These are phyloP conservation scores for Trichosporon ovoides DNA, from an alignment of 1,284 basidiomycete genomes.

Conservation along the genomic window DNA sequence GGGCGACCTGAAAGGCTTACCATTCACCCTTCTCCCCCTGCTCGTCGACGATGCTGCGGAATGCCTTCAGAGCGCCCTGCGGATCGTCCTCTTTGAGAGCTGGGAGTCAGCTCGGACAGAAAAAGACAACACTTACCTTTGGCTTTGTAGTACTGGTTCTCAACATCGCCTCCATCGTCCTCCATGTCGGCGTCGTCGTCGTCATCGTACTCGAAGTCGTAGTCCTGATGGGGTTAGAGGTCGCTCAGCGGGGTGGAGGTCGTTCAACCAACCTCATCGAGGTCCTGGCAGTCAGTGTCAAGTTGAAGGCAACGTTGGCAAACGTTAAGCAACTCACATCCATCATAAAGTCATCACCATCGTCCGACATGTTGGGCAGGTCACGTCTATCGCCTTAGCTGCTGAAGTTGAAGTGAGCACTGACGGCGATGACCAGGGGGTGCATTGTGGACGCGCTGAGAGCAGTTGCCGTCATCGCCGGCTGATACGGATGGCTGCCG, in stretches of 20 bases:
- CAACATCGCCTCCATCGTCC: conserved; percentile 80
- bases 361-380: conserved; percentile 45
- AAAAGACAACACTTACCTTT: conserved; percentile 61
- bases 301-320: no score
- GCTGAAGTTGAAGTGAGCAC: neutral
- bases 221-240: conserved; percentile 60
- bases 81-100: conserved; percentile 89
- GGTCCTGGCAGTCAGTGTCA: conserved; percentile 43
- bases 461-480: no score
- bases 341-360: conserved; percentile 49
- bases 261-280: conserved; percentile 43
- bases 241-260: neutral
- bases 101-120: conserved; percentile 40
- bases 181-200: conserved; percentile 67
- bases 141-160: conserved; percentile 98
- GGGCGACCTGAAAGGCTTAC: conserved; percentile 50
- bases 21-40: conserved; percentile 91
- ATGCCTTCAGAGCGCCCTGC: conserved; percentile 80
- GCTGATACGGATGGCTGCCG: neutral
- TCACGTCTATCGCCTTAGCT: neutral
- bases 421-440: neutral
- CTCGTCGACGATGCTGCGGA: conserved; percentile 76
- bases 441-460: no score
- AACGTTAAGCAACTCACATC: conserved; percentile 35
- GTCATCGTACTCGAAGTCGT: conserved; percentile 91